These are phyloP conservation scores for Aristolochia fimbriata DNA, from an alignment of 164 flowering plant species.

Conservation along the genomic window DNA sequence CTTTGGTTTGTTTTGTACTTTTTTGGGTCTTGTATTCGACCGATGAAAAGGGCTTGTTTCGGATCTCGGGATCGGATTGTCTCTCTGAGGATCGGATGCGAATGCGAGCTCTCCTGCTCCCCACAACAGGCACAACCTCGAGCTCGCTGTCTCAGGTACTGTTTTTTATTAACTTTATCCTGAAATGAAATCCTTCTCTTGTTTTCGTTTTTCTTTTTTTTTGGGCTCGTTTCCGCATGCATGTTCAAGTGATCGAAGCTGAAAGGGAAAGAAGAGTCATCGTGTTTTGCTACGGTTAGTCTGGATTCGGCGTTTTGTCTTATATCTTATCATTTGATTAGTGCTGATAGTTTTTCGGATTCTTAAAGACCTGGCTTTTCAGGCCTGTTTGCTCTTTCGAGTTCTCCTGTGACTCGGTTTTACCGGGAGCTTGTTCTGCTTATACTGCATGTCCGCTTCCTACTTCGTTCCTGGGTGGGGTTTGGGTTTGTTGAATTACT, in stretches of 20 bases:
- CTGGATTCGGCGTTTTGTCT: no score
- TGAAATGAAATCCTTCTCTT: background rate
- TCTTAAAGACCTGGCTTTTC: background rate
- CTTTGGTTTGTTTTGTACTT: background rate
- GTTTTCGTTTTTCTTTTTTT: conserved; percentile 1
- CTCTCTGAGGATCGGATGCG: conserved; percentile 29
- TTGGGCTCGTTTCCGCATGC: background rate
- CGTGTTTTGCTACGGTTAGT: background rate
- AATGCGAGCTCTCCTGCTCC: conserved; percentile 43
- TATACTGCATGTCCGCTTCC: background rate
- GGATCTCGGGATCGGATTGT: conserved; percentile 54
- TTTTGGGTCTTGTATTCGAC: conserved; percentile 14
- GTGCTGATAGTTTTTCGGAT: background rate
- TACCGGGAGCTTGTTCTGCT: background rate
- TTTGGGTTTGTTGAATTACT: background rate
- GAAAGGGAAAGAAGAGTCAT: background rate
- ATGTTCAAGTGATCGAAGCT: background rate
- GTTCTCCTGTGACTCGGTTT: background rate
- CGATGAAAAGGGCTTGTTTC: conserved; percentile 24
- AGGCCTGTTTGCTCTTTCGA: background rate
- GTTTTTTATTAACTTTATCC: conserved; percentile 6
- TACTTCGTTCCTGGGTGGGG: background rate
- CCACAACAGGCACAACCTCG: conserved; percentile 34
- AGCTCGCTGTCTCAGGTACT: conserved; percentile 30
- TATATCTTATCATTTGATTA: background rate